These are phyloP conservation scores for Leishmania gerbilli DNA, from an alignment of 208 protist species.

Conservation along the genomic window DNA sequence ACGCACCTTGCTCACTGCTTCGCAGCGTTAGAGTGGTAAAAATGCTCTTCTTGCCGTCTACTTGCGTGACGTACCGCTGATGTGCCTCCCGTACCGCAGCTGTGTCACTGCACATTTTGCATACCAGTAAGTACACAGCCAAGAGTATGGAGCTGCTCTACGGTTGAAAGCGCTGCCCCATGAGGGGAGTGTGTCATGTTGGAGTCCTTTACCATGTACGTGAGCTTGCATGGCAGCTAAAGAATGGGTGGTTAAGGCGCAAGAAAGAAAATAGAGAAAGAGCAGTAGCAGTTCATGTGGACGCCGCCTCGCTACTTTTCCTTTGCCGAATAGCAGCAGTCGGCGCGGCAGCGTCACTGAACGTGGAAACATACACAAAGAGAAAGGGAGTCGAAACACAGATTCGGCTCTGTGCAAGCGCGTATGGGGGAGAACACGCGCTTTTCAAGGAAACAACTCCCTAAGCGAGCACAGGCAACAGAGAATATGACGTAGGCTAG, in stretches of 20 bases:
- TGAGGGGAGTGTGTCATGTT: slow-evolving; percentile 36
- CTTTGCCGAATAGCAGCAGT: not conserved
- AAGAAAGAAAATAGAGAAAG: slow-evolving; percentile 9
- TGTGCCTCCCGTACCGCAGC: slow-evolving; percentile 40
- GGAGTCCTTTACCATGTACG: slow-evolving; percentile 54
- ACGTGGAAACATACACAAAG: not conserved
- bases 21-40: slow-evolving; percentile 21
- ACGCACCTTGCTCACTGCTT: slow-evolving; percentile 25
- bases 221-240: slow-evolving; percentile 8
- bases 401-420: not conserved
- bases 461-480: not conserved
- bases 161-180: slow-evolving; percentile 34
- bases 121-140: slow-evolving; percentile 43
- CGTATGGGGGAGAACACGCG: not conserved
- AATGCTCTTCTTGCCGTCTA: slow-evolving; percentile 38
- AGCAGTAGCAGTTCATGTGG: not conserved
- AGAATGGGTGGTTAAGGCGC: not conserved
- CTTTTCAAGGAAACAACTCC: not conserved
- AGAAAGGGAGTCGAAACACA: not conserved
- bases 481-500: not conserved
- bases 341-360: not conserved
- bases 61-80: slow-evolving; percentile 37
- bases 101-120: slow-evolving; percentile 34
- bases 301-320: not conserved
- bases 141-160: slow-evolving; percentile 37